Evolutionary conservation across 202 grass and related monocot genomes (phyloP), one percentile per base, ranked within the genome.

Genomic region (Cymbopogon flexuosus): DNA sequence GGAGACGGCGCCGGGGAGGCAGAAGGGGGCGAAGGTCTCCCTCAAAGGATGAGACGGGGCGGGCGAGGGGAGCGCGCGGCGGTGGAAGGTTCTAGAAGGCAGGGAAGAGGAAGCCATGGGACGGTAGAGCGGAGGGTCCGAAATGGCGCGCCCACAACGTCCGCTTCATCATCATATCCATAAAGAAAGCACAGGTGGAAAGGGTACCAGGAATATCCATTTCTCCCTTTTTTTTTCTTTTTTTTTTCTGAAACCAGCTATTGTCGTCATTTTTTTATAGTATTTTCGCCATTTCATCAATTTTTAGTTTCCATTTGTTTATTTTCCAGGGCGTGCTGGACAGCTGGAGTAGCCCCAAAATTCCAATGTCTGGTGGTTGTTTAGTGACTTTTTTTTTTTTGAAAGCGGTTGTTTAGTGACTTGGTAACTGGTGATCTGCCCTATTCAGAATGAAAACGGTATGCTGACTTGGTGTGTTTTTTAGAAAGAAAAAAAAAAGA

Each of bases 71-170:
- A 54, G 68, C 0, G 23, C 0, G 14, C 16, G 59, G 41, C 39
- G 3, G 71, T 88, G 64, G 76, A 81, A 62, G 37, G 60, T 88
- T 81, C 76, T 81, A 61, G 76, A 84, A 87, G 78, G 76, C 49
- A 85, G 35, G 27, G 73, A 39, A 21, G 85, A 81, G 75, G 73
- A 66, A 41, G 80, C 88, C 86, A 93, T 91, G 61, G 83, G 1
- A 34, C 27, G 9, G 41, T 15, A 35, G 19, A 58, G 54, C 10
- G 54, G 70, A 75, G 33, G 78, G 64, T 16, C 39, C 19, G 77
- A 66, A 82, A 82, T 78, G 82, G 78, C 65, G 83, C 77, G 72
- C 78, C 36, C 36, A n/a, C 58, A 73, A 62, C 80, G 51, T 62
- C 54, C 72, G 52, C 59, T 16, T 70, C 66, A 79, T 79, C 59